Evolutionary conservation across 768 basidiomycete species (phyloP), one percentile per base, ranked within the genome.

Genomic region (Naganishia vaughanmartiniae): DNA sequence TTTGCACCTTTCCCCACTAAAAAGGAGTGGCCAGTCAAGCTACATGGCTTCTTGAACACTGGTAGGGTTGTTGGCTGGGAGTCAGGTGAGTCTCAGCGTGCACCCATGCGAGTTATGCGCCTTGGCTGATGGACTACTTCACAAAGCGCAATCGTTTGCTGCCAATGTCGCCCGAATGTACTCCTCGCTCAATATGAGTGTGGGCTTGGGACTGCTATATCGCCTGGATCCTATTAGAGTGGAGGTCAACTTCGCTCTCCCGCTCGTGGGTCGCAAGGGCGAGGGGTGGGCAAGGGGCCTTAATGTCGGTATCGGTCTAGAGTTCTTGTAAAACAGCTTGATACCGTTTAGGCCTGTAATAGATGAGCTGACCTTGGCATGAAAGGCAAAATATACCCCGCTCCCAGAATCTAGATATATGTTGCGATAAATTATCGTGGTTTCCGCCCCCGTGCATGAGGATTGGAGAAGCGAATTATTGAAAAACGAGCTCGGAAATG

Each of bases 171-270:
- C 57, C 45, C 78, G 74, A 45, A 66, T 79, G 67, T 79, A 78
- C 63, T 30, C 66, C 2, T 72, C 67, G 14, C 80, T 78, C 4
- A 77, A 78, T 46, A 60, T 81, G 58, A 77, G 76, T 30, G 77
- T 75, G 10, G 80, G 80, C 21, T 53, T 79, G 1, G 80, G 80
- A 0, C 30, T 81, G 39, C 73, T 79, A 65, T 81, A 78, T 65
- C 75, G 78, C n/a, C 72, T 81, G 0, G 78, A 79, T 33, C 78
- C 78, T 9, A 72, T 79, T 7, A 72, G 80, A 24, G 73, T 79
- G 24, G 80, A 81, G 46, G 42, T 81, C 65, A 81, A 79, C 69
- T 78, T 81, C 53, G 71, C 77, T 11, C 74, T 81, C 73, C 80
- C 80, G 12, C 54, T 81, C 7, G 72, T 81, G 10, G 80, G 75